phyloP scores from a whole-genome alignment of 805 yeast species.

The Kuraishia molischiana region DNA sequence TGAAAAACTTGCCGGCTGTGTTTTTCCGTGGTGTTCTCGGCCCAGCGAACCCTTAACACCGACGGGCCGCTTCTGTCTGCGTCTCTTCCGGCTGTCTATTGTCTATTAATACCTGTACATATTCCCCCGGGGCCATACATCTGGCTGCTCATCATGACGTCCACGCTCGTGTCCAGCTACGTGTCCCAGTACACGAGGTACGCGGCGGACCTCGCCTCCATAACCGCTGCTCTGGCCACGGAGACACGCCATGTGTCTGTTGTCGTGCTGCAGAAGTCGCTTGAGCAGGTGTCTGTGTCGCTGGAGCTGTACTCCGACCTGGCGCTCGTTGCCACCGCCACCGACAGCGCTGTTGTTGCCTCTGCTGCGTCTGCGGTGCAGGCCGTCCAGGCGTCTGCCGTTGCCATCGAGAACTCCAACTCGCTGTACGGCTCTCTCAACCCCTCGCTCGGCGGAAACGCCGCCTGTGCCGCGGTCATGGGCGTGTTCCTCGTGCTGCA shows the following conservation, averaged over 20 bases:
- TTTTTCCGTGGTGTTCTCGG: no score
- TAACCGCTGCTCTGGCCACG: conserved; percentile 2
- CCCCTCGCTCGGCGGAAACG: conserved; percentile 51
- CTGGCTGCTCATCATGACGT: not conserved
- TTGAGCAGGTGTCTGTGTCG: conserved; percentile 19
- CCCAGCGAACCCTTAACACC: no score
- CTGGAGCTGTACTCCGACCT: conserved; percentile 19
- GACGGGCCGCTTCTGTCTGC: no score
- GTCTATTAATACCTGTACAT: no score
- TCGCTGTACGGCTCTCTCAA: conserved; percentile 27
- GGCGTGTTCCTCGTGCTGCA: conserved; percentile 35
- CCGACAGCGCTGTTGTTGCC: conserved; percentile 12
- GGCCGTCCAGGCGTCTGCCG: conserved; percentile 13
- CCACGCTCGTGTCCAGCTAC: not conserved
- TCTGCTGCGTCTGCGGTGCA: conserved; percentile 12
- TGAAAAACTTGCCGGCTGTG: no score
- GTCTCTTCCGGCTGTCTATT: no score
- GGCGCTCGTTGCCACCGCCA: conserved; percentile 22
- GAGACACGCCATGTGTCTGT: not conserved
- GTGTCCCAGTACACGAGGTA: not conserved
- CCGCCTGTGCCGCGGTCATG: conserved; percentile 46
- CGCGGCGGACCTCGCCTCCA: conserved; percentile 1
- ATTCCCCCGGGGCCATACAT: no score
- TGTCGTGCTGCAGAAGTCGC: conserved; percentile 8
- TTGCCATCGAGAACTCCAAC: conserved; percentile 8